These are phyloP conservation scores for Rubus idaeus DNA, from an alignment of 306 rosid species.

Conservation along the genomic window DNA sequence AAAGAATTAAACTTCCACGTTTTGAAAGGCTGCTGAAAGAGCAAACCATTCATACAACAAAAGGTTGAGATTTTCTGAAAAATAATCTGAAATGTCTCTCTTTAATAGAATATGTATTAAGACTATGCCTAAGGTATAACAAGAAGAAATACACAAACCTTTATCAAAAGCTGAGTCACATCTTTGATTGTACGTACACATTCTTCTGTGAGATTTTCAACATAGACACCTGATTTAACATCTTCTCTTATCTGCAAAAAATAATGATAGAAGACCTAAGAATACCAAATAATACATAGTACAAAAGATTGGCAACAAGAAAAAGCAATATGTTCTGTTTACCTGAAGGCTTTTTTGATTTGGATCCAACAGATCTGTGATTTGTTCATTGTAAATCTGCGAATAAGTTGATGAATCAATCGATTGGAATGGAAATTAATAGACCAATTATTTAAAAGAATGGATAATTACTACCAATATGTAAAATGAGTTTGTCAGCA, in stretches of 20 bases:
- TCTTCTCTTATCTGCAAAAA: constrained; percentile 86
- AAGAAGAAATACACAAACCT: constrained; percentile 50
- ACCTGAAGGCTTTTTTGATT: constrained; percentile 85
- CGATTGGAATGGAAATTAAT: constrained; percentile 22
- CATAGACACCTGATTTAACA: constrained; percentile 98
- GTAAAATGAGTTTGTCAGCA: constrained; percentile 26
- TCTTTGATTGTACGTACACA: constrained; percentile 66
- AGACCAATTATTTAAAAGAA: neutral
- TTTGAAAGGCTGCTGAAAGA: neutral
- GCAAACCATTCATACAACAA: constrained; percentile 3
- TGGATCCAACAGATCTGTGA: constrained; percentile 92
- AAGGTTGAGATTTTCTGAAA: neutral
- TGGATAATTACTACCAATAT: constrained; percentile 10
- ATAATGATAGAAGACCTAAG: constrained; percentile 15
- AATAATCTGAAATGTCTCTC: neutral
- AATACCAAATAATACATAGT: constrained; percentile 17
- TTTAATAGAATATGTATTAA: constrained; percentile 9
- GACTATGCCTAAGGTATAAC: constrained; percentile 11
- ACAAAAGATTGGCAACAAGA: constrained; percentile 19
- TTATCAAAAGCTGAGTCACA: constrained; percentile 70
- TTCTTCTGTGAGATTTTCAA: constrained; percentile 91
- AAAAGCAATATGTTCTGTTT: constrained; percentile 14
- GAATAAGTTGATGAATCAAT: constrained; percentile 28
- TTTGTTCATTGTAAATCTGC: constrained; percentile 98
- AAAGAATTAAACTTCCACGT: neutral